Evolutionary conservation across 306 rosid species (phyloP), one percentile per base, ranked within the genome.

Genomic region (Pyrus betulifolia): DNA sequence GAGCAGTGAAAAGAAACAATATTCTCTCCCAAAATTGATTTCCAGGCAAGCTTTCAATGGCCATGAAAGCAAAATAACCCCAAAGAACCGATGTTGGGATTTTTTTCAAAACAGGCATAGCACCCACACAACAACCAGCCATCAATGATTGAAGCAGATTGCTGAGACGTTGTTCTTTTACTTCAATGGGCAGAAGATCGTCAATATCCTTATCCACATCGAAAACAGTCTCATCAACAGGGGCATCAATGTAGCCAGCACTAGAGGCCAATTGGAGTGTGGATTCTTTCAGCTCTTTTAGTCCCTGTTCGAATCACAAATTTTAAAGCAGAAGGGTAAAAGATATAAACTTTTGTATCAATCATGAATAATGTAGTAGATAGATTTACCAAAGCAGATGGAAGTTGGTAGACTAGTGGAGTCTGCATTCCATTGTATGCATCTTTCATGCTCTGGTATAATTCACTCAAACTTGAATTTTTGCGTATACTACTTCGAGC

Each of bases 61-160:
- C 97, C 98, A 93, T 93, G 89, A 91, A 93, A 81, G 98, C 96
- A 82, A 93, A 93, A 85, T 93, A 93, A 40, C 98, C 98, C 98
- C 98, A 93, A 30, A 93, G 98, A 74, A 93, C 98, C 42, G 98
- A 87, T 35, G 96, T 90, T 14, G 98, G 97, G 81, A 93, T 93
- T 87, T 84, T 91, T 89, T 88, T 93, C 84, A 93, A 83, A 78
- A 93, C 72, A 76, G 98, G 98, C 98, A 93, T 93, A 19, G 98
- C 98, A 79, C 86, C 97, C 45, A 93, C 91, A 84, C 98, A 93
- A 70, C 82, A 83, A 59, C 83, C 94, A 61, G 88, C 94, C 94
- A 93, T 89, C 61, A 84, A 78, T 78, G 98, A 87, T 83, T 93
- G 98, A 60, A 91, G 91, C 67, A 91, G 83, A 86, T 93, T 91